Base-by-base conservation (phyloP, 2,329 filamentous ascomycete genomes). In the Periconia sp. region DNA sequence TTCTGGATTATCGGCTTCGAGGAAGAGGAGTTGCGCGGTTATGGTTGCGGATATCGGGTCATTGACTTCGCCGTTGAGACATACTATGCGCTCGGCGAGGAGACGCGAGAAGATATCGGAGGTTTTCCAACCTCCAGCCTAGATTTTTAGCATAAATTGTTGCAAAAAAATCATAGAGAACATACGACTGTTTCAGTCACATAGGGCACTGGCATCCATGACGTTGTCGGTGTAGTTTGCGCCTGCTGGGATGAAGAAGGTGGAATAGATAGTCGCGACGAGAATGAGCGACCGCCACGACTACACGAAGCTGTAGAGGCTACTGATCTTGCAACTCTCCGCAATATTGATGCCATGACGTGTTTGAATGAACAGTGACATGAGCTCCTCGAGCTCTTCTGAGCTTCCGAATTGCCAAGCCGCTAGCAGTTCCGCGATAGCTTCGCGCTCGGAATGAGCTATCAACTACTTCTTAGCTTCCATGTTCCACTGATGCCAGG, bases 11-110 rank as follows among this genome's bases (percentile, higher is more conserved):
- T 99, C 94, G 61, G 92, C 94, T 78, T 99, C 95, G 70, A 99
- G 90, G 82, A 92, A 99, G 52, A 99, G 87, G 16, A 99, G 84
- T 69, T 99, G 95, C 1, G 94, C 90, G 19, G 97, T 92, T 52
- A 97, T 90, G 29, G 88, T 89, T n/a, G 94, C 92, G 25, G 91
- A 95, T 56, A 94, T 84, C 29, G 83, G 86, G 66, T 96, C 89
- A 74, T 97, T 88, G 44, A 97, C 91, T 64, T 88, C 80, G 63
- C 92, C 92, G 63, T 96, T 96, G 24, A 97, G 81, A 67, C 89
- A 96, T 63, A 99, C 81, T 63, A 97, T 97, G 52, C 92, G 89
- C 78, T 97, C 92, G 60, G 75, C 73, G n/a, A 77, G 68, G 9
- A 76, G 69, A 36, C 74, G 71, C 19, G 69, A 76, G 67, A 70